Conservation (phyloP, 192 early-diverging fungal genomes). For the Mortierella hygrophila region DNA sequence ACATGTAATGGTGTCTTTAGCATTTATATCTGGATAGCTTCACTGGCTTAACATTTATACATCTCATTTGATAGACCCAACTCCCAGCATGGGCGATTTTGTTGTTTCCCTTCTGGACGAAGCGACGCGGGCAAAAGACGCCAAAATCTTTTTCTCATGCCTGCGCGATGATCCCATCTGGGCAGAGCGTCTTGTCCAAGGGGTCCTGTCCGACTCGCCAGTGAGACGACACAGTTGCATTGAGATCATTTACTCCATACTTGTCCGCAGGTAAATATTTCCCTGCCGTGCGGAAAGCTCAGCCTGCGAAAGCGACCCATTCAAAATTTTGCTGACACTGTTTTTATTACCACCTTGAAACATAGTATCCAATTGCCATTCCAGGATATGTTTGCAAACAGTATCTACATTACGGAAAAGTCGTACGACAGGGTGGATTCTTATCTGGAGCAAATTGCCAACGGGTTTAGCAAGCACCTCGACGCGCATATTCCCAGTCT, state of each 20-base stretch:
- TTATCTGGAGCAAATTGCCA: constrained; percentile 35
- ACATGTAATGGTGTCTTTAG: no score
- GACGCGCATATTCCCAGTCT: constrained; percentile 24
- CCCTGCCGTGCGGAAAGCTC: background rate
- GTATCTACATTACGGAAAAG: constrained; percentile 28
- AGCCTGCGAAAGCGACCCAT: background rate
- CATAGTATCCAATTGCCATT: constrained; percentile 49
- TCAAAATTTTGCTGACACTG: background rate
- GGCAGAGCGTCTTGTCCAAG: constrained; percentile 43
- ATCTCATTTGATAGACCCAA: constrained; percentile 1
- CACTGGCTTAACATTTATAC: background rate
- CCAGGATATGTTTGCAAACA: constrained; percentile 50
- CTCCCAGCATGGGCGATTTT: constrained; percentile 39
- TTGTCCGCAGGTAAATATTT: constrained; percentile 41
- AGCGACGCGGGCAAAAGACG: constrained; percentile 34
- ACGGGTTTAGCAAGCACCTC: constrained; percentile 37
- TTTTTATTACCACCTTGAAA: background rate
- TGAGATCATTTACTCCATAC: constrained; percentile 51
- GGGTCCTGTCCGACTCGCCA: constrained; percentile 16
- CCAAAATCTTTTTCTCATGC: constrained; percentile 40
- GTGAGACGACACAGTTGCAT: constrained; percentile 37
- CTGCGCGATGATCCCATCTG: constrained; percentile 50
- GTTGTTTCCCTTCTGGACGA: constrained; percentile 44
- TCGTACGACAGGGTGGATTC: constrained; percentile 35
- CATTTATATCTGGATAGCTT: background rate